phyloP scores from a whole-genome alignment of 208 protist species.

The Leishmania turanica region DNA sequence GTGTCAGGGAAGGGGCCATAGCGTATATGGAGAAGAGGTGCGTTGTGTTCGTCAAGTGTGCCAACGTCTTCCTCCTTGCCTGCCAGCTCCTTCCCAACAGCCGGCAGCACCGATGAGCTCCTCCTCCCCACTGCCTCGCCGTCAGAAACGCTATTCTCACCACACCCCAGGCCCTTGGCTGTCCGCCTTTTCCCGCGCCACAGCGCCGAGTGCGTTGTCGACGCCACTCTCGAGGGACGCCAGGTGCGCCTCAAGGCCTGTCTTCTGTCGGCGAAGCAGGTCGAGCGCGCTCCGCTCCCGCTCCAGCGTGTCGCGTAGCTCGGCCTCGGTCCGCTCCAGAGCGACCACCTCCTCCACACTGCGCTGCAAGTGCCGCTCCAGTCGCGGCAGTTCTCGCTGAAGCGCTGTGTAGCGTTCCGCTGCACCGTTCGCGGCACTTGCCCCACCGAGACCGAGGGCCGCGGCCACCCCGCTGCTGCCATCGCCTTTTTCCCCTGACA shows the following conservation, averaged over 20 bases:
- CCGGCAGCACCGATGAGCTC: background rate
- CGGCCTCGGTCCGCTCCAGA: conserved; percentile 2
- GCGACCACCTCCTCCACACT: conserved; percentile 7
- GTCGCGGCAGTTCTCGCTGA: conserved; percentile 3
- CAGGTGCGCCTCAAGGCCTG: conserved; percentile 16
- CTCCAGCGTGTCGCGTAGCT: background rate
- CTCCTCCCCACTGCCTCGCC: background rate
- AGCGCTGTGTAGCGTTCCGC: background rate
- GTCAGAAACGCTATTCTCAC: background rate
- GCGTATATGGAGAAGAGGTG: background rate
- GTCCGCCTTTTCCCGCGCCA: background rate
- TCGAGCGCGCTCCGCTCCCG: background rate
- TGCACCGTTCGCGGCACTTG: background rate
- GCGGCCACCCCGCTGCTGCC: background rate
- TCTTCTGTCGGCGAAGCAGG: conserved; percentile 5
- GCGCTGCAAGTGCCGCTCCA: conserved; percentile 13
- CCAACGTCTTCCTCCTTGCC: background rate
- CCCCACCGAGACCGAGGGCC: background rate
- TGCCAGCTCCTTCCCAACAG: background rate
- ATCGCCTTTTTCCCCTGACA: background rate
- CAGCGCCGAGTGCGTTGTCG: background rate
- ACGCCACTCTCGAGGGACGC: conserved; percentile 1
- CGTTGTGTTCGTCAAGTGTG: background rate
- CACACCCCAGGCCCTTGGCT: background rate
- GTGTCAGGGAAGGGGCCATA: background rate